Evolutionary conservation across 106 monocot species (phyloP).

Genomic region (Allium sativum): DNA sequence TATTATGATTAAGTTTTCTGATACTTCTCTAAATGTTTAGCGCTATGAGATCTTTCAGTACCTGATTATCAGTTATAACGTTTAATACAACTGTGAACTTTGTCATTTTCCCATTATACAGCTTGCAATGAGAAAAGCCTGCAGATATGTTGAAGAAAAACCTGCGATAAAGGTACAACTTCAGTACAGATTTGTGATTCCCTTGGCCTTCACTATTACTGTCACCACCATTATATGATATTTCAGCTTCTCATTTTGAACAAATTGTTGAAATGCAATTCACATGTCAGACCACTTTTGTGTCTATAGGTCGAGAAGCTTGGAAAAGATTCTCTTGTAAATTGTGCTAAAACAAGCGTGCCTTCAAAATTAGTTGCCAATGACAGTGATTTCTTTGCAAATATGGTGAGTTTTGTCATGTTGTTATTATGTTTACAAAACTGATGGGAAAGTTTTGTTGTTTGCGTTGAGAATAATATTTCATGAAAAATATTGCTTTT

Average conservation of each 20-base stretch:
- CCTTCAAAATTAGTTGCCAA: constrained; percentile 80
- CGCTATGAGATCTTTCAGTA: too few species aligned
- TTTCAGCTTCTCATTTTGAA: too few species aligned
- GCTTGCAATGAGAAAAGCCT: constrained; percentile 98
- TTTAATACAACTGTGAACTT: neutral
- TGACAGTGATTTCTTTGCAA: constrained; percentile 94
- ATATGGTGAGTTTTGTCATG: constrained; percentile 44
- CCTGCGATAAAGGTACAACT: constrained; percentile 65
- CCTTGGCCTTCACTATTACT: too few species aligned
- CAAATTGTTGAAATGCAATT: neutral
- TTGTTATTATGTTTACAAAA: too few species aligned
- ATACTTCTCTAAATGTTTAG: neutral
- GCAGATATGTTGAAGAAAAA: constrained; percentile 94
- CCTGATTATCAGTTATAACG: neutral
- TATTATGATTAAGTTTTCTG: neutral
- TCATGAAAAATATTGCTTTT: too few species aligned
- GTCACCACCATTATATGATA: too few species aligned
- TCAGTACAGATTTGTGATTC: too few species aligned
- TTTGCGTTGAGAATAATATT: too few species aligned
- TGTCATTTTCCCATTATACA: constrained; percentile 15
- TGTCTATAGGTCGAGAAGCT: constrained; percentile 85
- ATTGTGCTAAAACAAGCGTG: constrained; percentile 99
- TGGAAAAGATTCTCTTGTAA: constrained; percentile 86
- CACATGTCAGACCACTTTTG: neutral
- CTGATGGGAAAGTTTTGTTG: too few species aligned